A percentile compares a stretch with the other conserved stretches of the same genome.
Evolutionary conservation across 306 rosid species (phyloP).

Genomic region (Datisca glomerata): DNA sequence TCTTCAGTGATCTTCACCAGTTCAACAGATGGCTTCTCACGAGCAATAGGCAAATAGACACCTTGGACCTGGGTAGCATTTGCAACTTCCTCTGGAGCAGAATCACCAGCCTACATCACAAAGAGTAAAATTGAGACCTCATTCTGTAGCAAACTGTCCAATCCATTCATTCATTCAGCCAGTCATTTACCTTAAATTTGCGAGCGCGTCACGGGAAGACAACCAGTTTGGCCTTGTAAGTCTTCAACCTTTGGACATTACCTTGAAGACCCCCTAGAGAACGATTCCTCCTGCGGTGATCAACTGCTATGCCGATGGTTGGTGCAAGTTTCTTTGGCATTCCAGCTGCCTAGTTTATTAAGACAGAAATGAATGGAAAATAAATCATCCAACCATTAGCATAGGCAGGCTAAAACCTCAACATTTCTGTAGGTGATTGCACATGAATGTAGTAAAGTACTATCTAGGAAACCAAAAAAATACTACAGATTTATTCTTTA

Average conservation of each 20-base stretch:
- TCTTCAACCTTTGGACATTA: conserved; percentile 47
- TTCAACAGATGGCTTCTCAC: conserved; percentile 35
- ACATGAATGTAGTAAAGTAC: too few relatives aligned
- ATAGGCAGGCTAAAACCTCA: too few relatives aligned
- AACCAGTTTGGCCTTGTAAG: conserved; percentile 48
- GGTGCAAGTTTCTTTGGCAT: conserved; percentile 44
- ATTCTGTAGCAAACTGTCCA: not conserved
- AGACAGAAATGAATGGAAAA: not conserved
- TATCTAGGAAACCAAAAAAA: too few relatives aligned
- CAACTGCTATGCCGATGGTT: conserved; percentile 45
- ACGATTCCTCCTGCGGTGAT: conserved; percentile 38
- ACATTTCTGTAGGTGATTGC: too few relatives aligned
- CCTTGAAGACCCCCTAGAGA: conserved; percentile 44
- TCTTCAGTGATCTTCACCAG: conserved; percentile 37
- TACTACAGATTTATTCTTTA: too few relatives aligned
- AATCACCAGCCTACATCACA: conserved; percentile 40
- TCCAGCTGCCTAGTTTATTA: conserved; percentile 32
- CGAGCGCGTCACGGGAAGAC: conserved; percentile 49
- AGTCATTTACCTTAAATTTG: conserved; percentile 30
- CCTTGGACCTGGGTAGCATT: conserved; percentile 53
- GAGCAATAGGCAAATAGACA: conserved; percentile 27
- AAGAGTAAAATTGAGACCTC: not conserved
- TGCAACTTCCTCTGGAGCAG: conserved; percentile 42
- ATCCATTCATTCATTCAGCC: too few relatives aligned
- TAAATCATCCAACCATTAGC: too few relatives aligned